Conservation (phyloP, 106 monocot genomes). For the Platanthera guangdongensis region DNA sequence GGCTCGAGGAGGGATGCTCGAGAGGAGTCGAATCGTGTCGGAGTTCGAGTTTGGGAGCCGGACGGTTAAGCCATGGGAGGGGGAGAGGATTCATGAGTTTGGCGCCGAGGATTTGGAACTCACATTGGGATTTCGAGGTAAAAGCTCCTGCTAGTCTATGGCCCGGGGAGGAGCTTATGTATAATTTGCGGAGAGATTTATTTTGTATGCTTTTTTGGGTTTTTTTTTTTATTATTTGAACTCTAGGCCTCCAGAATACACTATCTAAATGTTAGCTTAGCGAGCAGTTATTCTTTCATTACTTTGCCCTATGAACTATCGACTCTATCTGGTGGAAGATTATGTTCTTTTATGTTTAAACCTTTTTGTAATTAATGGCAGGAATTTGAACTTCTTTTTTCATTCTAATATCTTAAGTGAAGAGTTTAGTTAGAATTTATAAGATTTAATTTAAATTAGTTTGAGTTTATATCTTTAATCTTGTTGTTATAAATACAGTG, state of each 20-base stretch:
- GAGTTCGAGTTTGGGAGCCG: slow-evolving; percentile 80
- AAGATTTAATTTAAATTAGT: too few relatives aligned
- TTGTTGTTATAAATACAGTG: too few relatives aligned
- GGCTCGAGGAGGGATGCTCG: slow-evolving; percentile 16
- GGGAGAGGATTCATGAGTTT: slow-evolving; percentile 88
- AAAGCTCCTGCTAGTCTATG: too few relatives aligned
- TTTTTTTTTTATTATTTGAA: not conserved
- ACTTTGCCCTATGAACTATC: not conserved
- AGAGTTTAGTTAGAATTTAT: not conserved
- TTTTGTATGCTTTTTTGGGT: too few relatives aligned
- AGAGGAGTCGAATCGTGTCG: slow-evolving; percentile 20
- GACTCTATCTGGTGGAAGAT: not conserved
- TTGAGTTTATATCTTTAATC: too few relatives aligned
- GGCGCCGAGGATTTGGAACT: slow-evolving; percentile 79
- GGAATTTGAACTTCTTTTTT: not conserved
- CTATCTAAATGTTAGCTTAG: too few relatives aligned
- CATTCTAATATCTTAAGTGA: not conserved
- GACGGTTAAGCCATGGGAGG: slow-evolving; percentile 83
- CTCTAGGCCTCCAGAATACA: not conserved
- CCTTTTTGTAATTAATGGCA: not conserved
- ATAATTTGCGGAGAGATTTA: not conserved
- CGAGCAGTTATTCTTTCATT: not conserved
- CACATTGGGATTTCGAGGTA: slow-evolving; percentile 36
- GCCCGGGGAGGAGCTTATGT: too few relatives aligned
- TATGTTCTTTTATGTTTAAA: not conserved